phyloP scores from a whole-genome alignment of 2,329 filamentous ascomycete species.

The Thelonectria discophora region DNA sequence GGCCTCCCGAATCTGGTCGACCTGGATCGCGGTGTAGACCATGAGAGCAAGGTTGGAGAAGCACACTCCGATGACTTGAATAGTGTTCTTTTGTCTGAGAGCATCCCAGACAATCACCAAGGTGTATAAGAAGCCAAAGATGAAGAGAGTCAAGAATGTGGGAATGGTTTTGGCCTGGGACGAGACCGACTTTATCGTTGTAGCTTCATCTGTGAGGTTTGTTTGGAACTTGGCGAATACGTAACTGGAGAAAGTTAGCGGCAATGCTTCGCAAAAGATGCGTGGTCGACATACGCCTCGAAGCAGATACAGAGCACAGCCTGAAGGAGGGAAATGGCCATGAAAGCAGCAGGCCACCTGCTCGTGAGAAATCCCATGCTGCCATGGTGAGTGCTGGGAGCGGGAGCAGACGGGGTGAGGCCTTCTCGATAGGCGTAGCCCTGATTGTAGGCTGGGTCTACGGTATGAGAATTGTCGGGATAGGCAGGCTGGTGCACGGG shows the following conservation, averaged over 20 bases:
- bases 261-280: neutral
- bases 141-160: slow-evolving; percentile 94
- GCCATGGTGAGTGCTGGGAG: slow-evolving; percentile 44
- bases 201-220: slow-evolving; percentile 55
- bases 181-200: slow-evolving; percentile 51
- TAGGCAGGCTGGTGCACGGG: slow-evolving; percentile 43
- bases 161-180: slow-evolving; percentile 79
- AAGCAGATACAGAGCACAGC: slow-evolving; percentile 82
- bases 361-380: slow-evolving; percentile 79
- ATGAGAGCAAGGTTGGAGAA: slow-evolving; percentile 91
- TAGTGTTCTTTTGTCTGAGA: slow-evolving; percentile 93
- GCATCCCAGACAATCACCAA: slow-evolving; percentile 92
- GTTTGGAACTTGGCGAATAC: slow-evolving; percentile 88
- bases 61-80: slow-evolving; percentile 96
- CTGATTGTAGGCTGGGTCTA: slow-evolving; percentile 46
- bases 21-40: slow-evolving; percentile 92
- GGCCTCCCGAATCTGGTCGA: slow-evolving; percentile 86
- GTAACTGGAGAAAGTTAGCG: slow-evolving; percentile 66
- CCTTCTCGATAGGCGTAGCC: slow-evolving; percentile 52
- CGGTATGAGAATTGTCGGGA: slow-evolving; percentile 42
- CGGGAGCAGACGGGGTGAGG: slow-evolving; percentile 45
- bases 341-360: slow-evolving; percentile 89
- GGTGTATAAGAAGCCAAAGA: slow-evolving; percentile 96
- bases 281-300: slow-evolving; percentile 74
- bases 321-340: slow-evolving; percentile 77